phyloP scores from a whole-genome alignment of 768 basidiomycete species.

The Sarcomyxa edulis region DNA sequence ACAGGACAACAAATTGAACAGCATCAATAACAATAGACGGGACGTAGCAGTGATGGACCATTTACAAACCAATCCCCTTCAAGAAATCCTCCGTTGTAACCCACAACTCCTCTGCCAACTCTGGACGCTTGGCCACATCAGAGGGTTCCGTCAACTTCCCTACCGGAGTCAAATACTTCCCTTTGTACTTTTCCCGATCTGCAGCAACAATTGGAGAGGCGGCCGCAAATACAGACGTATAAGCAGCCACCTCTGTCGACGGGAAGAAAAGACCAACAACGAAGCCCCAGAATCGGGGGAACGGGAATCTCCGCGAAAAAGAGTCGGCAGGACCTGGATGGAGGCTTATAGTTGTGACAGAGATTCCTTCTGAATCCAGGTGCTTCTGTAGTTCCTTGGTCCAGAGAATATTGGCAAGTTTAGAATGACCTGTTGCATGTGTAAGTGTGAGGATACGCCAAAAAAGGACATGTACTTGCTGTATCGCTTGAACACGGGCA shows the following conservation, averaged over 20 bases:
- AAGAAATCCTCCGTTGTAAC: too few species aligned
- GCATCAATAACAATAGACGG: too few species aligned
- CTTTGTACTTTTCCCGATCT: conserved; percentile 27
- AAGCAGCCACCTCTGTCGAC: conserved; percentile 24
- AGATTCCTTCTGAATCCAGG: conserved; percentile 27
- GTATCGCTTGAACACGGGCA: conserved; percentile 22
- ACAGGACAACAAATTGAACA: too few species aligned
- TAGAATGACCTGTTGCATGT: conserved; percentile 38
- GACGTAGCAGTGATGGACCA: too few species aligned
- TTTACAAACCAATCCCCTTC: too few species aligned
- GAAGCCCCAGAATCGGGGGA: conserved; percentile 9
- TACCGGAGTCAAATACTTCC: conserved; percentile 31
- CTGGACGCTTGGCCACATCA: conserved; percentile 20
- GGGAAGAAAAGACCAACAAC: conserved; percentile 12
- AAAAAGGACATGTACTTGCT: conserved; percentile 15
- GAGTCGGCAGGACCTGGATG: conserved; percentile 39
- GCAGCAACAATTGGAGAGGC: conserved; percentile 27
- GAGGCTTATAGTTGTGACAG: conserved; percentile 31
- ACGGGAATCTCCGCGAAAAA: conserved; percentile 9
- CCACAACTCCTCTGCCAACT: conserved; percentile 34
- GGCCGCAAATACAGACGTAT: conserved; percentile 33
- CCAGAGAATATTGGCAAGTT: conserved; percentile 47
- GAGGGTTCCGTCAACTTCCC: conserved; percentile 19
- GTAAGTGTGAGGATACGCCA: neutral
- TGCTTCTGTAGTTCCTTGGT: conserved; percentile 44